phyloP scores from a whole-genome alignment of 352 stramenopile genomes.

The Phytopythium kandeliae region DNA sequence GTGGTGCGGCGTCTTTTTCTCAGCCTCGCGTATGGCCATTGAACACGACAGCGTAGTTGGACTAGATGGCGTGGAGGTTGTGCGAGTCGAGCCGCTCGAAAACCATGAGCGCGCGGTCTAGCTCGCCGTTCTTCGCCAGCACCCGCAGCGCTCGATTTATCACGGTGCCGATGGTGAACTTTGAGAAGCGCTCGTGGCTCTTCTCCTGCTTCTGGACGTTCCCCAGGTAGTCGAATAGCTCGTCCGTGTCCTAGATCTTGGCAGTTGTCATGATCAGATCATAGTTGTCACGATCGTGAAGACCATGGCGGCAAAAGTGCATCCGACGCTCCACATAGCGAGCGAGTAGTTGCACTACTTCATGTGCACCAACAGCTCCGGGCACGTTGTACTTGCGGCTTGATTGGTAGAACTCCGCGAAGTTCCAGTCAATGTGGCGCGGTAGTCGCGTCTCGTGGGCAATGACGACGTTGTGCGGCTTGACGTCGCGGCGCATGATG shows the following conservation, averaged over 20 bases:
- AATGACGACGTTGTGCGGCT: slow-evolving; percentile 99
- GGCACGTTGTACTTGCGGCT: slow-evolving; percentile 98
- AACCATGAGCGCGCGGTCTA: slow-evolving; percentile 24
- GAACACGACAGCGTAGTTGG: slow-evolving; percentile 43
- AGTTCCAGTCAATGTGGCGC: slow-evolving; percentile 98
- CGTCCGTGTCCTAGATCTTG: slow-evolving; percentile 97
- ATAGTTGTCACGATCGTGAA: slow-evolving; percentile 99
- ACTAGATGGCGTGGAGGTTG: slow-evolving; percentile 20
- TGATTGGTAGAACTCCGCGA: slow-evolving; percentile 99
- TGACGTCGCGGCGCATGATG: slow-evolving; percentile 99
- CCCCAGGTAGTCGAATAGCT: slow-evolving; percentile 97
- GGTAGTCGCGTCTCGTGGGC: slow-evolving; percentile 98
- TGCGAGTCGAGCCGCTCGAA: slow-evolving; percentile 26
- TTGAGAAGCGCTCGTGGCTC: slow-evolving; percentile 17
- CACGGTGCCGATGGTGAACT: slow-evolving; percentile 40
- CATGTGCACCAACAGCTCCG: slow-evolving; percentile 98
- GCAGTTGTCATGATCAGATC: slow-evolving; percentile 99
- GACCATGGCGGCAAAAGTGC: slow-evolving; percentile 99
- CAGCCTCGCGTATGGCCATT: slow-evolving; percentile 38
- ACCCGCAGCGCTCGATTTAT: slow-evolving; percentile 42
- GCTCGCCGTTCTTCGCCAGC: slow-evolving; percentile 36
- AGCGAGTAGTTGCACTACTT: slow-evolving; percentile 99
- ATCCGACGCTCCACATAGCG: slow-evolving; percentile 99
- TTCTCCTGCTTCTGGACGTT: slow-evolving; percentile 7
- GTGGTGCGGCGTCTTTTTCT: slow-evolving; percentile 8